A percentile compares a stretch with the other conserved stretches of the same genome.
Evolutionary conservation across 176 grass and related monocot species (phyloP).

Genomic region (Musa acuminata): DNA sequence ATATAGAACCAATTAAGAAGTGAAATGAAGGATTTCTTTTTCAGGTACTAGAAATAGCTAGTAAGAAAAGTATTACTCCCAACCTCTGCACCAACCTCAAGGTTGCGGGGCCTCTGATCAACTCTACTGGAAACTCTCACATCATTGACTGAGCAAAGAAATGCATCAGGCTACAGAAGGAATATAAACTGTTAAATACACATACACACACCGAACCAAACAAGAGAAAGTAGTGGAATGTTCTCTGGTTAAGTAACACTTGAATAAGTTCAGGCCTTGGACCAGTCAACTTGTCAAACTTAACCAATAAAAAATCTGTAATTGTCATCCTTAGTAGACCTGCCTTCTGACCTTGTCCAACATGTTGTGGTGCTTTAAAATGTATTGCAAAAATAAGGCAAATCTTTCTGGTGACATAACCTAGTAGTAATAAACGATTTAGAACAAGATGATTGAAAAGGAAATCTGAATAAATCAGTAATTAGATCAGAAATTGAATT

Average conservation of each 20-base stretch:
- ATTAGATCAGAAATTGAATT: too few species aligned
- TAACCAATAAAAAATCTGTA: not conserved
- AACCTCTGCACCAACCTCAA: conserved; percentile 88
- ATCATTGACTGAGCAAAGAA: conserved; percentile 79
- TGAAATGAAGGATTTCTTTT: not conserved
- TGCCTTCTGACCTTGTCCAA: too few species aligned
- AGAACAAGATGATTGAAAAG: too few species aligned
- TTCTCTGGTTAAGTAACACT: too few species aligned
- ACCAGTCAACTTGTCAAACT: not conserved
- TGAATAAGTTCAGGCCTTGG: not conserved
- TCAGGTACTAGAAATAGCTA: not conserved
- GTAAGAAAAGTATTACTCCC: conserved; percentile 9
- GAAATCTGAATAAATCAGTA: too few species aligned
- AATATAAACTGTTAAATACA: not conserved
- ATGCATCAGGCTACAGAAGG: conserved; percentile 53
- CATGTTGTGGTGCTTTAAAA: too few species aligned
- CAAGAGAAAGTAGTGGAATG: too few species aligned
- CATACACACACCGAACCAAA: not conserved
- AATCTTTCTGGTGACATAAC: not conserved
- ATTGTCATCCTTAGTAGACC: too few species aligned
- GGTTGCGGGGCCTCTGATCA: conserved; percentile 53
- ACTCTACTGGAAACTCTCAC: conserved; percentile 58
- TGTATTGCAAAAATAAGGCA: not conserved
- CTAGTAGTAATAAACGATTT: too few species aligned
- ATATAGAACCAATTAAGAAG: not conserved